Conservation (phyloP, 1,139 yeast species). For the Torulaspora globosa region DNA sequence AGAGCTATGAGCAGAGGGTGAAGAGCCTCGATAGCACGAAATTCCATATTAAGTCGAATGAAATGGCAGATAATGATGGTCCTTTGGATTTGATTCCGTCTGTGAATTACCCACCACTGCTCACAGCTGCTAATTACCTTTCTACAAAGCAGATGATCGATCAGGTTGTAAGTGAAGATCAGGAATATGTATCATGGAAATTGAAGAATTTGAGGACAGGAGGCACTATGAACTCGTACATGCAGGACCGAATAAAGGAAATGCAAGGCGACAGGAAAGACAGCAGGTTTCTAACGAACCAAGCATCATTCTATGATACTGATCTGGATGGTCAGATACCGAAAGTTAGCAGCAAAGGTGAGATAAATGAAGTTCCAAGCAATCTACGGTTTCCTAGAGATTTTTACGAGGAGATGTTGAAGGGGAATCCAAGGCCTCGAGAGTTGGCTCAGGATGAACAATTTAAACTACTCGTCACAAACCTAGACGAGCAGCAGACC, state of each 20-base stretch:
- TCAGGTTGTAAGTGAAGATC: conserved; percentile 36
- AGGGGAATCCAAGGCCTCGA: conserved; percentile 23
- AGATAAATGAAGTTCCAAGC: conserved; percentile 28
- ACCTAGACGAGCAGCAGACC: conserved; percentile 79
- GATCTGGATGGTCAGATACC: background rate
- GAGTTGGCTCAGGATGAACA: conserved; percentile 49
- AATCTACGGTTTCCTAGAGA: conserved; percentile 30
- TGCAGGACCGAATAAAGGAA: conserved; percentile 9
- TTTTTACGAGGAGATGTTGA: conserved; percentile 21
- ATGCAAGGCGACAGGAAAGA: conserved; percentile 2
- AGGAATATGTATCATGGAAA: conserved; percentile 36
- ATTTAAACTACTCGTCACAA: conserved; percentile 62
- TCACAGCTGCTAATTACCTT: conserved; percentile 32
- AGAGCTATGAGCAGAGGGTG: background rate
- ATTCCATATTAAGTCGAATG: background rate
- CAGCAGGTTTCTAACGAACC: background rate
- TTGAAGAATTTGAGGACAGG: conserved; percentile 33
- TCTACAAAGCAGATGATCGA: conserved; percentile 35
- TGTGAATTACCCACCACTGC: conserved; percentile 30
- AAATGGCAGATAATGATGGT: conserved; percentile 30
- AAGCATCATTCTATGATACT: background rate
- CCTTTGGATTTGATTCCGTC: conserved; percentile 34
- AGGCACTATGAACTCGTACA: conserved; percentile 31
- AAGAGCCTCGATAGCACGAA: background rate
- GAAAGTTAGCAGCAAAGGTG: conserved; percentile 7